Evolutionary conservation across 495 filamentous ascomycete species (phyloP), one percentile per base, ranked within the genome.

Genomic region (Podospora fimiseda): DNA sequence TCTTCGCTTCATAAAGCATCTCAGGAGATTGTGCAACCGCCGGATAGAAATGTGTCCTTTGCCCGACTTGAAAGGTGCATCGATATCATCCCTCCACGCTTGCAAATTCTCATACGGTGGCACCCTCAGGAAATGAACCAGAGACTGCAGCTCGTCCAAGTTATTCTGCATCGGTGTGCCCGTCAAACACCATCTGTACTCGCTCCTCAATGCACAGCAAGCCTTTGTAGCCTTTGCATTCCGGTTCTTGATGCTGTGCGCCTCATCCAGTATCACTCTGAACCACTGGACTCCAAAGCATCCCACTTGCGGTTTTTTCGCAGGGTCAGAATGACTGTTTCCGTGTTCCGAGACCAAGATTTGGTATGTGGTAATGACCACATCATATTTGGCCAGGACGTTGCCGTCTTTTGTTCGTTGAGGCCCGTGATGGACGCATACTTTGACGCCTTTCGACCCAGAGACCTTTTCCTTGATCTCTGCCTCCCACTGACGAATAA

Each of bases 101-200:
- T 77, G 73, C 11, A 96, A 71, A 47, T 95, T 82, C 63, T 89
- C 80, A 63, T 88, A 97, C 1, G 93, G 94, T 55, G 85, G 84
- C 65, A 97, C 94, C n/a, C 89, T 80, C 8, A 98, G 74, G 63
- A 98, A 98, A 41, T 85, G 86, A 60, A 98, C 89, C 50, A 98
- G 67, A 59, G 88, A 93, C 56, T 97, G 92, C 41, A 98, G 70
- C 69, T 98, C 93, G 53, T 96, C 93, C n/a, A 98, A 78, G 55
- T 95, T 96, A 63, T 98, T 98, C 61, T 98, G 93, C 81, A 98
- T 85, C 0, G 93, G 93, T 5, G 93, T 98, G 53, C 93, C 93
- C 2, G 89, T 94, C 48, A 98, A 74, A 63, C 93, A 96, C 93
- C 93, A 98, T 50, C 93, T 78, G 65, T 94, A 95, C 60, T 90